Evolutionary conservation across 345 rosid genomes (phyloP).

Genomic region (Eucalyptus erythrocorys): DNA sequence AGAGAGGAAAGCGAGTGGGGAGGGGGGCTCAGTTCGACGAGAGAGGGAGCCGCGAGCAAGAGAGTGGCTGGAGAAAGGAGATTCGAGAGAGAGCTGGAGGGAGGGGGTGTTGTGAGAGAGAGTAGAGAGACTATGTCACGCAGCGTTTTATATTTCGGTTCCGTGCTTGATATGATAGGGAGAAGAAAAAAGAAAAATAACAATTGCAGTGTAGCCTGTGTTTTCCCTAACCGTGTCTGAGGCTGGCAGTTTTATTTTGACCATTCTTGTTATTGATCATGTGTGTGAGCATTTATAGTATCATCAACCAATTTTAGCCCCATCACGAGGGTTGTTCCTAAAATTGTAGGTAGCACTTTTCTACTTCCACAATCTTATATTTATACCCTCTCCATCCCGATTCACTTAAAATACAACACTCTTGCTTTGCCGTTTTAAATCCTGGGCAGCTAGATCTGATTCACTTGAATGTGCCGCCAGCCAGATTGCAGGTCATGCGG

Average conservation of each 20-base stretch:
- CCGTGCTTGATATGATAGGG: too few relatives aligned
- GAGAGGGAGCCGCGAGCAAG: too few relatives aligned
- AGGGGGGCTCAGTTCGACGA: too few relatives aligned
- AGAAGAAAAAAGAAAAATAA: too few relatives aligned
- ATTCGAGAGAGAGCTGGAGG: too few relatives aligned
- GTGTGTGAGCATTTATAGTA: not conserved
- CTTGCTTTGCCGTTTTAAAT: not conserved
- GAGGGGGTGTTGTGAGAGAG: fast-evolving
- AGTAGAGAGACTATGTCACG: too few relatives aligned
- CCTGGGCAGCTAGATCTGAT: not conserved
- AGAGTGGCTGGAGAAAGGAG: too few relatives aligned
- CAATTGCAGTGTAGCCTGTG: not conserved
- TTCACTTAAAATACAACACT: not conserved
- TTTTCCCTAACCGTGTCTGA: not conserved
- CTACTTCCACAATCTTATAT: not conserved
- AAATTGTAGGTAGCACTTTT: not conserved
- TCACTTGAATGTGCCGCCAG: not conserved
- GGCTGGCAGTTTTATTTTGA: not conserved
- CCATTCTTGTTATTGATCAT: not conserved
- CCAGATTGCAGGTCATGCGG: too few relatives aligned
- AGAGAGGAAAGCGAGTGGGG: too few relatives aligned
- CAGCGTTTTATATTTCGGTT: too few relatives aligned
- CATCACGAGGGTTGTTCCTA: not conserved
- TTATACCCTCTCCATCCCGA: not conserved
- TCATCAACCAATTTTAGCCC: not conserved